Evolutionary conservation across 345 rosid species (phyloP).

Genomic region (Cardamine chenopodiifolia): DNA sequence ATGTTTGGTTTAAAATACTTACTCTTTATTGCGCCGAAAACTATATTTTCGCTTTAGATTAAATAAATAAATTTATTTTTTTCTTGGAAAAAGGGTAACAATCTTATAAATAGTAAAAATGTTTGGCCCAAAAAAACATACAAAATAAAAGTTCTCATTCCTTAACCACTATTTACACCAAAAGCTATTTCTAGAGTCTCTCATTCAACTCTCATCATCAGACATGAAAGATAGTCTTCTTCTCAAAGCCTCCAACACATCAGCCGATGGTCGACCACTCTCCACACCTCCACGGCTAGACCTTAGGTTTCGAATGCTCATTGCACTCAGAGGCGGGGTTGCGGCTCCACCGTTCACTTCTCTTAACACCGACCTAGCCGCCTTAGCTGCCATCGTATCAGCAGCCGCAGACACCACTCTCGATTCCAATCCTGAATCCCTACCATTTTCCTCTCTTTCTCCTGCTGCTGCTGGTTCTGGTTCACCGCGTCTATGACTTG

Average conservation of each 20-base stretch:
- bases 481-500: conserved; percentile 32
- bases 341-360: conserved; percentile 63
- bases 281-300: conserved; percentile 44
- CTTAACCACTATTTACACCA: too few relatives aligned
- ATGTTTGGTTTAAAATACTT: background rate
- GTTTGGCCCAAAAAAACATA: too few relatives aligned
- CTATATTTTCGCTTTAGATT: too few relatives aligned
- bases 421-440: conserved; percentile 34
- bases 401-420: conserved; percentile 70
- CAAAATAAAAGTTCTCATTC: too few relatives aligned
- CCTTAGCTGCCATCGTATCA: conserved; percentile 63
- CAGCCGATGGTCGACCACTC: conserved; percentile 51
- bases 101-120: too few relatives aligned
- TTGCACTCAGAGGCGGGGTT: conserved; percentile 73
- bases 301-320: conserved; percentile 74
- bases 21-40: too few relatives aligned
- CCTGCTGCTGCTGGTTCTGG: conserved; percentile 43
- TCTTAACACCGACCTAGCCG: conserved; percentile 68
- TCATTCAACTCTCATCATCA: conserved; percentile 61
- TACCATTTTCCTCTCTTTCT: conserved; percentile 26
- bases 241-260: conserved; percentile 78
- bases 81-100: background rate
- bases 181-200: conserved; percentile 12
- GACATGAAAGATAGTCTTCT: conserved; percentile 64
- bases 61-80: too few relatives aligned